Conservation (phyloP, 2,329 filamentous ascomycete genomes). For the Alternaria brassicae region DNA sequence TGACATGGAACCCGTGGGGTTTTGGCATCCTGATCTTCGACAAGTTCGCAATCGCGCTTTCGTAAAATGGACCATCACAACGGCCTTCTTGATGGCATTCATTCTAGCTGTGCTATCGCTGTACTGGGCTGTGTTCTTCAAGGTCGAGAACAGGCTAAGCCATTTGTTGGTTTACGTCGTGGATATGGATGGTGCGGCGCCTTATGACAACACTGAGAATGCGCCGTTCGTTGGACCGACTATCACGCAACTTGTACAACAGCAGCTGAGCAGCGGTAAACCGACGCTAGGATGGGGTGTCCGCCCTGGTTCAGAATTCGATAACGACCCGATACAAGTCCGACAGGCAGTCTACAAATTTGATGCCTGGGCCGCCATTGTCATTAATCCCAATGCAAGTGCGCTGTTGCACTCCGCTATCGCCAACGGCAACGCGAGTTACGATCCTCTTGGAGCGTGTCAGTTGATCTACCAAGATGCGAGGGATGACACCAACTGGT, state of each 20-base stretch:
- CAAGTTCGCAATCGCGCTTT: slow-evolving; percentile 52
- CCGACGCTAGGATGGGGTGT: slow-evolving; percentile 60
- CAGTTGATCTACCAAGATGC: slow-evolving; percentile 64
- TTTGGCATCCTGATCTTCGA: slow-evolving; percentile 54
- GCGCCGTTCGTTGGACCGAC: slow-evolving; percentile 64
- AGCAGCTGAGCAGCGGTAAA: slow-evolving; percentile 51
- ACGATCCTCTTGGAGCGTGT: slow-evolving; percentile 66
- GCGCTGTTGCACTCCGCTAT: slow-evolving; percentile 64
- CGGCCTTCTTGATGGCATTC: slow-evolving; percentile 62
- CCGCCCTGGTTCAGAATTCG: slow-evolving; percentile 59
- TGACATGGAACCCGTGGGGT: slow-evolving; percentile 52
- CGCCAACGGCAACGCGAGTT: slow-evolving; percentile 62
- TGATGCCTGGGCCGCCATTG: slow-evolving; percentile 66
- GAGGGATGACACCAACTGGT: slow-evolving; percentile 63
- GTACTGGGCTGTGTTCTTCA: slow-evolving; percentile 67
- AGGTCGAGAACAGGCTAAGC: slow-evolving; percentile 56
- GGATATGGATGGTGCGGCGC: slow-evolving; percentile 67
- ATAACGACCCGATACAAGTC: slow-evolving; percentile 63
- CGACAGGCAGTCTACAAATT: slow-evolving; percentile 66
- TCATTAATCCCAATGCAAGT: slow-evolving; percentile 69
- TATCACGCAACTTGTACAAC: slow-evolving; percentile 56
- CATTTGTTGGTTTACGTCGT: slow-evolving; percentile 63
- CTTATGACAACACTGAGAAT: slow-evolving; percentile 55
- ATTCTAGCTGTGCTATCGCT: slow-evolving; percentile 65
- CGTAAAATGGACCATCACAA: slow-evolving; percentile 53